A percentile compares a stretch with the other conserved stretches of the same genome.
Evolutionary conservation across 306 rosid genomes (phyloP).

Genomic region (Quercus robur): DNA sequence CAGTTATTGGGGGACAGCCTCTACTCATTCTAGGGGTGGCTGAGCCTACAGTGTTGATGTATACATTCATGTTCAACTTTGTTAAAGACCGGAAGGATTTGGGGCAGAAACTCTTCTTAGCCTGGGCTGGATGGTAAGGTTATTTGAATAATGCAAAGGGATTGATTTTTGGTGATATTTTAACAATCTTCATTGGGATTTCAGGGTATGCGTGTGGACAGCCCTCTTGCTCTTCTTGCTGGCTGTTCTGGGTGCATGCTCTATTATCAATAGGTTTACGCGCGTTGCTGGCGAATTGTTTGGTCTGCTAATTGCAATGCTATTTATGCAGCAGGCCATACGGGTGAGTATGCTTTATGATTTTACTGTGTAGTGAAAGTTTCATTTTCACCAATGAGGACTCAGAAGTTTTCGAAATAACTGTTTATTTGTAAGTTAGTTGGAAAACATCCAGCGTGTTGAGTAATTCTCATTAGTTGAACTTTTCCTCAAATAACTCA

Average conservation of each 20-base stretch:
- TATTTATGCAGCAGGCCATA: conserved; percentile 97
- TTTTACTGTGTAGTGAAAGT: neutral
- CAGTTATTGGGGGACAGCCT: conserved; percentile 92
- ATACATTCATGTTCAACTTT: conserved; percentile 85
- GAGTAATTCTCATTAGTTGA: neutral
- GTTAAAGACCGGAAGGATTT: conserved; percentile 83
- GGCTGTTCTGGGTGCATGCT: conserved; percentile 89
- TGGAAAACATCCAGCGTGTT: neutral
- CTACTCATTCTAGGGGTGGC: conserved; percentile 95
- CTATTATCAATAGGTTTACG: conserved; percentile 88
- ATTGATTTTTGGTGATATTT: conserved; percentile 13
- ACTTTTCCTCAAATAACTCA: conserved; percentile 1
- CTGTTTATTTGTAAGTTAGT: neutral
- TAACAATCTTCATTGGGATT: conserved; percentile 18
- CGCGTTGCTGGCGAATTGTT: conserved; percentile 95
- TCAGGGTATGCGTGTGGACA: conserved; percentile 97
- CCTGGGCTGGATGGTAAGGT: conserved; percentile 93
- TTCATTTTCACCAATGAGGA: neutral
- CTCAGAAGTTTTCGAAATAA: neutral
- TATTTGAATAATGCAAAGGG: neutral
- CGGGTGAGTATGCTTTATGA: conserved; percentile 48
- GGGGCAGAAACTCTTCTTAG: conserved; percentile 79
- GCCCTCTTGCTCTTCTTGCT: conserved; percentile 81
- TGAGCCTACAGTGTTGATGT: conserved; percentile 96
- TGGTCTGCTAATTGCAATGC: conserved; percentile 92